Evolutionary conservation across 2,329 filamentous ascomycete species (phyloP), one percentile per base, ranked within the genome.

Genomic region (Fusarium praegraminearum): DNA sequence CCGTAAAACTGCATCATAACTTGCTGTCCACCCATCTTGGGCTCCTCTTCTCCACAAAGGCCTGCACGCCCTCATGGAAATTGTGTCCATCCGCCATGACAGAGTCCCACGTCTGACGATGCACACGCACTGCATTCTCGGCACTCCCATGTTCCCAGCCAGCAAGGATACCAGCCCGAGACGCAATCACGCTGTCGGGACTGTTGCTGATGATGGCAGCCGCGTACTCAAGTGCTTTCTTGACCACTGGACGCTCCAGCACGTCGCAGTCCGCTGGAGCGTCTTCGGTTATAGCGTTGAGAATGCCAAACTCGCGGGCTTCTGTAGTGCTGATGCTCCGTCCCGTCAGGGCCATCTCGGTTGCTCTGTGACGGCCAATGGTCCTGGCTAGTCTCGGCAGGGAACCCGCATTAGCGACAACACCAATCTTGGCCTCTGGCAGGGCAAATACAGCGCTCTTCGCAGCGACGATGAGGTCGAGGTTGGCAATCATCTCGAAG

Each of bases 401-500:
- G 7, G 89, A 91, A 7, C 92, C 92, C 1, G 91, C 91, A 2
- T 92, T 83, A 30, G 91, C 89, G 5, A 91, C 87, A 10, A 93
- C 90, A 9, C 92, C 92, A 55, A 89, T 85, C 65, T 86, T 88
- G 3, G 91, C 90, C 79, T 94, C 92, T 0, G 92, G 91, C 9
- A 94, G 82, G 2, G 85, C 87, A 75, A 95, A 94, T 28, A 79
- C 81, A 0, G 91, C 90, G 15, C 77, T 69, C 5, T 80, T 76
- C 4, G 84, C 81, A 5, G 91, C 91, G 33, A 94, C 78, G 4
- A 93, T 85, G 59, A 95, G 80, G 81, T 96, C 93, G 67, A 86
- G 87, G 78, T 93, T 93, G 50, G 91, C 82, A 15, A 88, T 85
- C 81, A 94, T 93, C 82, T 95, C 92, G 79, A 92, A 90, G 3